A percentile compares a stretch with the other conserved stretches of the same genome.
These are phyloP conservation scores for Pichia paraexigua DNA, from an alignment of 805 yeast genomes.

Conservation along the genomic window DNA sequence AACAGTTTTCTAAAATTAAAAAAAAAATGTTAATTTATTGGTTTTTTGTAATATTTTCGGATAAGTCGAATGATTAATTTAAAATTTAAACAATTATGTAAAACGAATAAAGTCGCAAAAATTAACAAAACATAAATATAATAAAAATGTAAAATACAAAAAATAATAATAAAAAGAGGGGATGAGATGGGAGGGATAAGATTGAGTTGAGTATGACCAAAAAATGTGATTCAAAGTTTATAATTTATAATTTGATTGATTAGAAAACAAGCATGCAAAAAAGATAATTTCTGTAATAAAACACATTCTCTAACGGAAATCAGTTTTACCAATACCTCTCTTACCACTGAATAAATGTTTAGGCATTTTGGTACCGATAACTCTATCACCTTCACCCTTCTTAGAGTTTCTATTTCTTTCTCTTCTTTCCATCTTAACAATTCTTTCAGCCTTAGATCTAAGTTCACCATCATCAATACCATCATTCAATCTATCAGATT, in stretches of 20 bases:
- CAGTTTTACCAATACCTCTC: slow-evolving; percentile 91
- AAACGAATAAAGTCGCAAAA: background rate
- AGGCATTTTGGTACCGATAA: slow-evolving; percentile 73
- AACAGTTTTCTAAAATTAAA: too few species aligned
- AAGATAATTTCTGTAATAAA: background rate
- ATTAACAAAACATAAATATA: background rate
- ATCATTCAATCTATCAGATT: slow-evolving; percentile 75
- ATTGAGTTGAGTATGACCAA: background rate
- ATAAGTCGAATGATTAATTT: background rate
- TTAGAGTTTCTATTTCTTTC: slow-evolving; percentile 88
- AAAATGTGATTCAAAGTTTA: background rate
- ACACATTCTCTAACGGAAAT: slow-evolving; percentile 49
- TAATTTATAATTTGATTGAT: background rate
- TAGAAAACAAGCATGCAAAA: background rate
- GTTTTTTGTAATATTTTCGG: too few species aligned
- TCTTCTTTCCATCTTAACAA: slow-evolving; percentile 84
- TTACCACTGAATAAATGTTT: slow-evolving; percentile 95
- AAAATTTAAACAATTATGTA: background rate
- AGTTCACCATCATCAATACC: slow-evolving; percentile 78
- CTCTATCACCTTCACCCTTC: slow-evolving; percentile 95
- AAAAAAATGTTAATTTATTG: background rate
- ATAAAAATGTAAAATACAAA: background rate
- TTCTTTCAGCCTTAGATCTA: slow-evolving; percentile 78
- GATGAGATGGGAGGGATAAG: background rate
- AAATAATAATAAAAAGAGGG: background rate